Percentiles rank a stretch among this genome's conserved stretches.
Evolutionary conservation across 2,329 filamentous ascomycete genomes (phyloP).

Genomic region (Aureobasidium pullulans): DNA sequence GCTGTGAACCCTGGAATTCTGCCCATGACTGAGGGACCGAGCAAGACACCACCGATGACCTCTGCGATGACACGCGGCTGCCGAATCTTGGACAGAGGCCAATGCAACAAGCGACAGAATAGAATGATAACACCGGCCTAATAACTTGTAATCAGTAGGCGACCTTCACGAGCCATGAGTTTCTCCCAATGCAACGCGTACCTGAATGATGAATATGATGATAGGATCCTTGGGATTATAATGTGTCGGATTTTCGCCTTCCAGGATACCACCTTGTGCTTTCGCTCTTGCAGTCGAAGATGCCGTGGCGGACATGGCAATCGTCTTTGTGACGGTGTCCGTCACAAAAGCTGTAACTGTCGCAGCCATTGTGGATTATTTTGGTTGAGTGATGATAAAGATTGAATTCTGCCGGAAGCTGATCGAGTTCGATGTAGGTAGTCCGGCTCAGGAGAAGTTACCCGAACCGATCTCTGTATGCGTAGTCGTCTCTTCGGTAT

Average conservation of each 20-base stretch:
- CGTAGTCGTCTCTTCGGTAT: background rate
- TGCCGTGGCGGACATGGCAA: conserved; percentile 19
- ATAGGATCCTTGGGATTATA: conserved; percentile 68
- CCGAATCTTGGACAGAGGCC: conserved; percentile 66
- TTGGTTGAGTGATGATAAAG: background rate
- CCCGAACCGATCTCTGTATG: too few relatives aligned
- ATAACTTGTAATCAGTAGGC: background rate
- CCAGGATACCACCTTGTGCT: conserved; percentile 62
- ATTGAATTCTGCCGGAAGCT: background rate
- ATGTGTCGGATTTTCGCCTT: conserved; percentile 59
- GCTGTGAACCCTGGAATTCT: conserved; percentile 70
- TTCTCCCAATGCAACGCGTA: conserved; percentile 24
- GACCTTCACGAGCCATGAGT: background rate
- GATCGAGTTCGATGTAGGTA: background rate
- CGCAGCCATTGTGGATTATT: conserved; percentile 8
- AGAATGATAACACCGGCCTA: conserved; percentile 67
- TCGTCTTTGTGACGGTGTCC: conserved; percentile 19
- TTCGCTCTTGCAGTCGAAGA: conserved; percentile 31
- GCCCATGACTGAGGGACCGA: conserved; percentile 84
- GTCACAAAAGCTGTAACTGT: conserved; percentile 20
- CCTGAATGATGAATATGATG: conserved; percentile 69
- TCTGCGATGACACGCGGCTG: conserved; percentile 80
- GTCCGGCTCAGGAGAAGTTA: background rate
- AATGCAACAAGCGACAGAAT: conserved; percentile 67
- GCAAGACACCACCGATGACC: conserved; percentile 74